Percentiles rank a stretch among this genome's conserved stretches.
phyloP scores from a whole-genome alignment of 108 stramenopile species.

The Skeletonema marinoi region DNA sequence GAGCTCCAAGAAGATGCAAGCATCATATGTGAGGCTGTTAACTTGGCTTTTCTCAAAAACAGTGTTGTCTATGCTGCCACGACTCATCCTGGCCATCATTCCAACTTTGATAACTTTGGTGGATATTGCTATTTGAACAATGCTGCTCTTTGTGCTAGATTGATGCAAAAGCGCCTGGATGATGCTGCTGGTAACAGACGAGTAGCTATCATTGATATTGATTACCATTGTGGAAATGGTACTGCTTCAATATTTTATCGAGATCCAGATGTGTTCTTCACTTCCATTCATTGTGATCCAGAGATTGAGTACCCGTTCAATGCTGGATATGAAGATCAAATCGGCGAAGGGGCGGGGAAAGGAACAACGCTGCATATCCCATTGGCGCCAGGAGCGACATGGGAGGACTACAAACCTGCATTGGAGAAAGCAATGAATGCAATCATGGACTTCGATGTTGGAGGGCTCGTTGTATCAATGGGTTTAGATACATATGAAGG shows the following conservation, averaged over 20 bases:
- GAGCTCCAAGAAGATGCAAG: conserved; percentile 68
- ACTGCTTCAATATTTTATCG: conserved; percentile 77
- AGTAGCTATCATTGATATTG: conserved; percentile 56
- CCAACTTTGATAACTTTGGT: conserved; percentile 71
- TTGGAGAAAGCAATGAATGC: conserved; percentile 55
- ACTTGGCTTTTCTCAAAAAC: conserved; percentile 20
- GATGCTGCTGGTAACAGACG: conserved; percentile 29
- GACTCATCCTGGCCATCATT: conserved; percentile 88
- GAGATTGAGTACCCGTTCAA: conserved; percentile 86
- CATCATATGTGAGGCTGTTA: conserved; percentile 51
- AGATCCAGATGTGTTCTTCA: conserved; percentile 64
- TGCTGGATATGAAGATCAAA: conserved; percentile 77
- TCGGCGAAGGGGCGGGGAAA: conserved; percentile 52
- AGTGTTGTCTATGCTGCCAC: conserved; percentile 63
- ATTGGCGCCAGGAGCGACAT: conserved; percentile 62
- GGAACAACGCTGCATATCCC: conserved; percentile 71
- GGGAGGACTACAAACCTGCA: conserved; percentile 61
- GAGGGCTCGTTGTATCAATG: conserved; percentile 68
- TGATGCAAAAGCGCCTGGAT: conserved; percentile 47
- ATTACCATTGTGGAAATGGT: conserved; percentile 85
- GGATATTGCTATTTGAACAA: conserved; percentile 87
- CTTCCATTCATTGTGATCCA: conserved; percentile 82
- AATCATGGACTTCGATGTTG: conserved; percentile 51
- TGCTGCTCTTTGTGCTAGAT: conserved; percentile 59
- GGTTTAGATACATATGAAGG: conserved; percentile 78